A percentile compares a stretch with the other conserved stretches of the same genome.
Conservation (phyloP, 495 filamentous ascomycete species). For the Aspergillus nanangensis region DNA sequence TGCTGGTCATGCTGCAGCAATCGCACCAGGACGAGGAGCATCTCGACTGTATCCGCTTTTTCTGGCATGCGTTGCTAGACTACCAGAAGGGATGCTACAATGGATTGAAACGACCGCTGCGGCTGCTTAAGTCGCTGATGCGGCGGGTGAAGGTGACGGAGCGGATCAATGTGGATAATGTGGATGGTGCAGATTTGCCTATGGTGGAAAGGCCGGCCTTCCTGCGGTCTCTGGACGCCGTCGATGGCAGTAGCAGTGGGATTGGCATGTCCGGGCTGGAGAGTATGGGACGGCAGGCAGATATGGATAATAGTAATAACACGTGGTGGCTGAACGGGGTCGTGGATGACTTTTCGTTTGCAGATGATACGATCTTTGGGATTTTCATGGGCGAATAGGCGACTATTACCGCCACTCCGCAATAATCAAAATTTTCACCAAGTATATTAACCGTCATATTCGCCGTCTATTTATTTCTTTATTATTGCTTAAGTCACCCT, state of each 20-base stretch:
- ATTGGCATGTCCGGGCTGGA: no score
- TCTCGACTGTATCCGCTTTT: constrained; percentile 9
- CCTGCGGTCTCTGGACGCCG: no score
- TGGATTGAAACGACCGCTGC: constrained; percentile 6
- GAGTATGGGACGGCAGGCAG: background rate
- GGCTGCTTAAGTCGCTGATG: background rate
- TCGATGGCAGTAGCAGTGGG: no score
- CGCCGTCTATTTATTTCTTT: no score
- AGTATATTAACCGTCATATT: no score
- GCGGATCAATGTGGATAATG: background rate
- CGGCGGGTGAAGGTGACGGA: background rate
- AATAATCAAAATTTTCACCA: no score
- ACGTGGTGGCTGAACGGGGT: background rate
- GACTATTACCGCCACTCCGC: no score
- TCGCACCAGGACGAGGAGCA: constrained; percentile 3
- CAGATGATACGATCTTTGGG: background rate
- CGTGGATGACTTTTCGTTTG: background rate
- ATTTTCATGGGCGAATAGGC: background rate
- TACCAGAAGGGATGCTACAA: constrained; percentile 8
- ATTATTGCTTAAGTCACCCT: no score
- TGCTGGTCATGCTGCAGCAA: constrained; percentile 9
- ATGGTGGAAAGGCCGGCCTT: no score
- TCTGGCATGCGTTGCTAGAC: constrained; percentile 10
- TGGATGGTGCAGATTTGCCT: background rate
- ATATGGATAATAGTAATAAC: background rate